Evolutionary conservation across 495 filamentous ascomycete species (phyloP).

Genomic region (Ramalina intermedia): DNA sequence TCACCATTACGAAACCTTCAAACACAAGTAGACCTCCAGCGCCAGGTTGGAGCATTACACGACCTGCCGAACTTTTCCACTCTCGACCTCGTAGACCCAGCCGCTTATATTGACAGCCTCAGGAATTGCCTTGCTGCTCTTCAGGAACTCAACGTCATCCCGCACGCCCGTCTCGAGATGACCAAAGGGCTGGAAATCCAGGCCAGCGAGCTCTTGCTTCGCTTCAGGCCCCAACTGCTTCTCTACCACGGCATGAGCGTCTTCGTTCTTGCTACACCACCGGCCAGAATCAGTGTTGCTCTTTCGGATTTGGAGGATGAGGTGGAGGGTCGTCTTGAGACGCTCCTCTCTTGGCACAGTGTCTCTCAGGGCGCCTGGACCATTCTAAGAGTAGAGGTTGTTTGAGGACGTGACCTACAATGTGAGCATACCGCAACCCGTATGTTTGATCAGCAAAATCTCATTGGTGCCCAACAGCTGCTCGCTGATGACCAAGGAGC

Average conservation of each 20-base stretch:
- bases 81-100: constrained; percentile 72
- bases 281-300: too few relatives aligned
- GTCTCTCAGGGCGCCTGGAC: too few relatives aligned
- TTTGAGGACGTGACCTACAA: constrained; percentile 24
- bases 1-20: too few relatives aligned
- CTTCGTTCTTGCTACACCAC: constrained; percentile 34
- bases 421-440: constrained; percentile 68
- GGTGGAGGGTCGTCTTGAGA: too few relatives aligned
- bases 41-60: constrained; percentile 10
- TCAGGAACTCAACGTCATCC: constrained; percentile 52
- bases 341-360: too few relatives aligned
- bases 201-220: constrained; percentile 23
- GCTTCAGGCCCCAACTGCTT: constrained; percentile 40
- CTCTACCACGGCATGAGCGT: constrained; percentile 40
- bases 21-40: neutral
- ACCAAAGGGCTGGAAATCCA: constrained; percentile 51
- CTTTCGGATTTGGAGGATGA: too few relatives aligned
- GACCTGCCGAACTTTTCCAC: constrained; percentile 51
- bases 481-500: constrained; percentile 65
- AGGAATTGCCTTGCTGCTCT: constrained; percentile 41
- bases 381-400: too few relatives aligned
- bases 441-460: constrained; percentile 65
- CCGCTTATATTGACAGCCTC: constrained; percentile 47
- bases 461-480: constrained; percentile 70
- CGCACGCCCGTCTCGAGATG: constrained; percentile 49